Percentiles rank a stretch among this genome's conserved stretches.
Evolutionary conservation across 2,329 filamentous ascomycete species (phyloP).

Genomic region (Colletotrichum sp.): DNA sequence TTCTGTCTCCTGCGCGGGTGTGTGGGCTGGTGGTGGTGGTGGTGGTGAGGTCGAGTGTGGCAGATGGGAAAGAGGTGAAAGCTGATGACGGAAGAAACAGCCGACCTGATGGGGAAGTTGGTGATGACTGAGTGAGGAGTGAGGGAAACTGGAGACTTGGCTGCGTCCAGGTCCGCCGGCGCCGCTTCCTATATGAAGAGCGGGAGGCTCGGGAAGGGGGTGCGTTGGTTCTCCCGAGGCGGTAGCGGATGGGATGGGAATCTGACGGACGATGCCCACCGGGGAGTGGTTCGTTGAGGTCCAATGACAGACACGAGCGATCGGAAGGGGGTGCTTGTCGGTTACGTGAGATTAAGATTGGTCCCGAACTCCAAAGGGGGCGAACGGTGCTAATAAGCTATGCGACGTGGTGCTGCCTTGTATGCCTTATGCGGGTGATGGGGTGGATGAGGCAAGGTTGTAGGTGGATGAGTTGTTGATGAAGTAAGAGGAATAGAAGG

Average conservation of each 20-base stretch:
- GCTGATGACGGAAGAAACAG: background rate
- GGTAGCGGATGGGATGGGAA: slow-evolving; percentile 4
- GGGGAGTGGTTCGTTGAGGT: background rate
- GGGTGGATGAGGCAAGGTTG: background rate
- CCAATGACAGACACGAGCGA: background rate
- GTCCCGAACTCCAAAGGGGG: background rate
- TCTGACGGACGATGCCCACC: background rate
- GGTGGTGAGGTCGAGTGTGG: background rate
- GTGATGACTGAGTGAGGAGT: background rate
- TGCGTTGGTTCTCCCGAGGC: background rate
- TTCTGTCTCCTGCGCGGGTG: background rate
- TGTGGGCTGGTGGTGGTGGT: background rate
- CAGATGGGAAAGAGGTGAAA: background rate
- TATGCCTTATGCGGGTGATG: background rate
- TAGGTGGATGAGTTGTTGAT: background rate
- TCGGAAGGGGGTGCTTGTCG: background rate
- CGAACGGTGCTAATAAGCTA: background rate
- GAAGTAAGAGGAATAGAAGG: background rate
- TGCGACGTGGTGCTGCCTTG: background rate
- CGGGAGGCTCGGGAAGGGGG: slow-evolving; percentile 12
- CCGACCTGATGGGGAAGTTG: background rate
- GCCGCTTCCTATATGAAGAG: slow-evolving; percentile 10
- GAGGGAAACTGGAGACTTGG: slow-evolving; percentile 10
- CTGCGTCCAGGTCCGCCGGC: slow-evolving; percentile 1
- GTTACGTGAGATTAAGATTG: slow-evolving; percentile 13